A percentile compares a stretch with the other conserved stretches of the same genome.
phyloP scores from a whole-genome alignment of 192 early-diverging fungal genomes.

The Coemansia sp. region DNA sequence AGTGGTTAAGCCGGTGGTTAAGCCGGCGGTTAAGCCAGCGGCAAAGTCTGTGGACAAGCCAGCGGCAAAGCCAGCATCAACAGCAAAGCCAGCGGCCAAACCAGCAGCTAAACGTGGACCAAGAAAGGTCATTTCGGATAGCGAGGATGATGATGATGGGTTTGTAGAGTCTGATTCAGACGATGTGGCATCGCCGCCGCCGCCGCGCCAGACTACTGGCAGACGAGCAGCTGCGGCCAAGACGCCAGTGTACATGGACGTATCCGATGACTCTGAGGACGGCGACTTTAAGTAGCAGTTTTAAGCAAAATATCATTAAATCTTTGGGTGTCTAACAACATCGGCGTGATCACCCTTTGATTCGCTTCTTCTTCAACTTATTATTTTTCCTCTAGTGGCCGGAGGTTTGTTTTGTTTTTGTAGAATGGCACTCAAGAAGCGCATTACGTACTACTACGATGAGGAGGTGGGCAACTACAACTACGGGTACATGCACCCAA shows the following conservation, averaged over 20 bases:
- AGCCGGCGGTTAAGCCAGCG: constrained; percentile 5
- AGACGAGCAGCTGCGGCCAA: constrained; percentile 25
- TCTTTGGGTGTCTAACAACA: too few relatives aligned
- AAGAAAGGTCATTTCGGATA: constrained; percentile 10
- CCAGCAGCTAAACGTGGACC: constrained; percentile 7
- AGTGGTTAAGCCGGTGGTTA: neutral
- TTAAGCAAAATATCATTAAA: too few relatives aligned
- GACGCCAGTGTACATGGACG: constrained; percentile 35
- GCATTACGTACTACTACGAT: constrained; percentile 55
- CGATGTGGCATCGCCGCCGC: constrained; percentile 14
- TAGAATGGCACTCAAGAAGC: constrained; percentile 26
- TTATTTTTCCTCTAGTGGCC: neutral
- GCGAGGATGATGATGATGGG: constrained; percentile 29
- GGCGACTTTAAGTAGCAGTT: constrained; percentile 26
- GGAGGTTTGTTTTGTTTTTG: neutral
- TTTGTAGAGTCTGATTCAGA: neutral
- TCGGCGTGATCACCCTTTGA: neutral
- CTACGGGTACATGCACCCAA: constrained; percentile 92
- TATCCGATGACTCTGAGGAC: constrained; percentile 31
- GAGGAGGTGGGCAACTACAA: constrained; percentile 78
- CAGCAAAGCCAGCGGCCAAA: neutral
- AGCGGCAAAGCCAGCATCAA: too few relatives aligned
- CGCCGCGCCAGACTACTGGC: constrained; percentile 16
- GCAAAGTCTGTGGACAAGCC: neutral
- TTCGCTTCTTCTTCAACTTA: neutral